Evolutionary conservation across 1,139 yeast genomes (phyloP), one percentile per base, ranked within the genome.

Genomic region (Diutina pseudorugosa): DNA sequence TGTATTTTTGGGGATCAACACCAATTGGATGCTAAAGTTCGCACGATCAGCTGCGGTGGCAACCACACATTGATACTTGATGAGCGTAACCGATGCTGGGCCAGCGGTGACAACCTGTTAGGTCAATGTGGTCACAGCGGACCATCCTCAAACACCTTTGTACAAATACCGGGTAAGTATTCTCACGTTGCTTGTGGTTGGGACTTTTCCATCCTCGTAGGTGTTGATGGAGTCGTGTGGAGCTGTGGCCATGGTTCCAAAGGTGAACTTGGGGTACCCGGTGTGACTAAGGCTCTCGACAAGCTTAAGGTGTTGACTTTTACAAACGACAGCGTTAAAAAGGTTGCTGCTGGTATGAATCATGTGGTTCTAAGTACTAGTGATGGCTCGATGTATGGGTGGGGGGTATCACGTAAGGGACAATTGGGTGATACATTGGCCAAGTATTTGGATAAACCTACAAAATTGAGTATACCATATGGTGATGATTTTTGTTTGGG

Each of bases 361-460:
- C 89, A 83, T 56, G 75, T 80, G 0, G 71, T 85, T 0, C 64
- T 83, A 0, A 64, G 70, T 41, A 61, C 73, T 1, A 48, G 51
- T 7, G 65, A 72, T 51, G 79, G 79, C 0, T 60, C 65, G 3
- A 64, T 85, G 0, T 78, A 73, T 59, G 96, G 95, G 0, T 90
- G 96, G 94, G 98, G 98, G 0, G 79, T 78, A 51, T 79, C 86
- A 51, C 76, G 90, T 47, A 85, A 83, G 61, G 90, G 93, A 6
- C 96, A 90, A 62, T 64, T 90, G 21, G 74, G 77, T 11, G 27
- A 21, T 2, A 41, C 16, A 3, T 20, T 14, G 25, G 19, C 47
- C 19, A 36, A 23, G 54, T 52, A 14, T 9, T 5, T 45, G 4
- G 53, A 45, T 55, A 57, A 59, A 55, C 64, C 55, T 53, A 53